Percentiles rank a stretch among this genome's conserved stretches.
These are phyloP conservation scores for Nissolia schottii DNA, from an alignment of 306 rosid species.

Conservation along the genomic window DNA sequence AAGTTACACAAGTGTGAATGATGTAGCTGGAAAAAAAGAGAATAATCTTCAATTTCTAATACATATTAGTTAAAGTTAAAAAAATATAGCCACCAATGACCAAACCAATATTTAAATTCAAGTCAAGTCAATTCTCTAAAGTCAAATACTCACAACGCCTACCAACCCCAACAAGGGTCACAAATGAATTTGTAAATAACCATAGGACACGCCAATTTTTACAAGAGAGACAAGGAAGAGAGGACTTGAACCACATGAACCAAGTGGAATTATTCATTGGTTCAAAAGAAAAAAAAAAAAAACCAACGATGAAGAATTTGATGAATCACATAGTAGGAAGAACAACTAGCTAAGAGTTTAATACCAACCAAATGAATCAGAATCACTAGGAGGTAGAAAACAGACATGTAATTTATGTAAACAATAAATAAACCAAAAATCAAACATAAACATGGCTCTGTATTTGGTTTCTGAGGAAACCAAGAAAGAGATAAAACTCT, in stretches of 20 bases:
- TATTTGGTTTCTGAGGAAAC: conserved; percentile 23
- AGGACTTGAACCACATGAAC: not conserved
- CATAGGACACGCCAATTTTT: not conserved
- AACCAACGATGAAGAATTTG: not conserved
- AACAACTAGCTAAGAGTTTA: not conserved
- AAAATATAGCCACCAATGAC: not conserved
- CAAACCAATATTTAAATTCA: not conserved
- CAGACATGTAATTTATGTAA: not conserved
- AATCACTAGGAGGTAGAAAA: not conserved
- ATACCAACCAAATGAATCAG: not conserved
- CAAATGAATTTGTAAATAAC: not conserved
- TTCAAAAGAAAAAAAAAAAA: no score
- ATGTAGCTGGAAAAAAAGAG: not conserved
- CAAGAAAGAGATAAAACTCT: not conserved
- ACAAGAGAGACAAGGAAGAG: not conserved
- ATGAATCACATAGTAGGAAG: conserved; percentile 5
- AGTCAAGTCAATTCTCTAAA: conserved; percentile 24
- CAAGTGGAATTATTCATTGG: not conserved
- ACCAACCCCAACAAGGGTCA: conserved; percentile 5
- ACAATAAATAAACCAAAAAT: not conserved
- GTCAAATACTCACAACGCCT: not conserved
- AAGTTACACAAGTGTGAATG: not conserved
- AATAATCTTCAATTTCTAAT: no score
- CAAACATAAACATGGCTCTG: not conserved
- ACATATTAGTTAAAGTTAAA: not conserved